A percentile compares a stretch with the other conserved stretches of the same genome.
Evolutionary conservation across 768 basidiomycete species (phyloP).

Genomic region (Phylloporus rhodoxanthus): DNA sequence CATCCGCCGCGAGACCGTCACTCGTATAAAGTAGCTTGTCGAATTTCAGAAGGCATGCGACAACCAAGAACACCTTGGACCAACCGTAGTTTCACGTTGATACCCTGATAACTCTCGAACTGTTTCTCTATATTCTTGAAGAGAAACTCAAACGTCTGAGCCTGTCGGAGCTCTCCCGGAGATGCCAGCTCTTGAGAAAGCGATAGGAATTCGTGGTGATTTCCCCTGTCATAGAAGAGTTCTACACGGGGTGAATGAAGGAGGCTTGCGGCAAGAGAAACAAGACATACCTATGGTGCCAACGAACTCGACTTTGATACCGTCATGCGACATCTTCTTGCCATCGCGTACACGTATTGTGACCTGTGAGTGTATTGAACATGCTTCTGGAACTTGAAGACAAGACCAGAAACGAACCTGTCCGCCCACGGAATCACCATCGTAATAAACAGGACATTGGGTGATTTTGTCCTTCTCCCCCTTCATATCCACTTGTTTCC

Average conservation of each 20-base stretch:
- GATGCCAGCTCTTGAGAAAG: constrained; percentile 91
- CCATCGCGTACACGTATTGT: constrained; percentile 88
- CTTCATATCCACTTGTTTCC: constrained; percentile 89
- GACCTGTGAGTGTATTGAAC: constrained; percentile 43
- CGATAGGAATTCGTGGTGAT: constrained; percentile 97
- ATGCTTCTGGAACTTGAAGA: neutral
- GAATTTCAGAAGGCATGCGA: constrained; percentile 3
- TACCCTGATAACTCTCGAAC: constrained; percentile 95
- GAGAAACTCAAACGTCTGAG: constrained; percentile 92
- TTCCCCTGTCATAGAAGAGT: constrained; percentile 95
- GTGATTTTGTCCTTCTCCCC: constrained; percentile 80
- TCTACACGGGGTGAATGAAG: constrained; percentile 31
- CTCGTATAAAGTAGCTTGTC: constrained; percentile 83
- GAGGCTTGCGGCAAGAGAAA: neutral
- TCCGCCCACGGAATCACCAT: constrained; percentile 87
- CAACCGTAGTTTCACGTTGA: constrained; percentile 94
- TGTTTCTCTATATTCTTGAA: constrained; percentile 99
- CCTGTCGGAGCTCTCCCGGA: constrained; percentile 95
- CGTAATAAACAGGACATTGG: constrained; percentile 90
- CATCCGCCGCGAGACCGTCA: constrained; percentile 85
- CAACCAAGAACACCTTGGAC: constrained; percentile 19
- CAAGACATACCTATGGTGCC: constrained; percentile 81
- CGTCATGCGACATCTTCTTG: constrained; percentile 91
- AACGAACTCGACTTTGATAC: constrained; percentile 96
- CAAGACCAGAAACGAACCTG: constrained; percentile 48